Evolutionary conservation across 2,329 filamentous ascomycete genomes (phyloP).

Genomic region (Fusarium annulatum): DNA sequence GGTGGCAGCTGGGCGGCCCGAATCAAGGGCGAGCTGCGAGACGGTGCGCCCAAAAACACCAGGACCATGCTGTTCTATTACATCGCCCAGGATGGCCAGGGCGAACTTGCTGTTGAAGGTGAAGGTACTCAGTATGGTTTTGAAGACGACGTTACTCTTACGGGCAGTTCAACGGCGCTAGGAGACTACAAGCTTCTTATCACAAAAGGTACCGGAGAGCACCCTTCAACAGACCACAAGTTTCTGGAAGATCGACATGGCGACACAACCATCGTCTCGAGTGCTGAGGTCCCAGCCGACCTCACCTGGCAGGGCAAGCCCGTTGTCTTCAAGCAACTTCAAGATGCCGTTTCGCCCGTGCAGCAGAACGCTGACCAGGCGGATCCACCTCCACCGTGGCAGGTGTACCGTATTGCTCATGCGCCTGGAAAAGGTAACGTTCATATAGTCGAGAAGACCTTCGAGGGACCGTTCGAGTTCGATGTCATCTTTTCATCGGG

Average conservation of each 20-base stretch:
- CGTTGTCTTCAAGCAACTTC: slow-evolving; percentile 65
- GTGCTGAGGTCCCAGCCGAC: slow-evolving; percentile 72
- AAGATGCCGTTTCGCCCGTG: slow-evolving; percentile 61
- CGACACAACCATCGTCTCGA: slow-evolving; percentile 80
- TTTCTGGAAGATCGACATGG: slow-evolving; percentile 76
- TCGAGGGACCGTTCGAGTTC: slow-evolving; percentile 90
- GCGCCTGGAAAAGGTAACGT: slow-evolving; percentile 78
- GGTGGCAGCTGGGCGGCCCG: slow-evolving; percentile 93
- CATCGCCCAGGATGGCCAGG: slow-evolving; percentile 81
- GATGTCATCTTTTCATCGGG: slow-evolving; percentile 90
- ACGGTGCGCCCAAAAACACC: slow-evolving; percentile 72
- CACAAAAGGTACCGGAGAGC: slow-evolving; percentile 73
- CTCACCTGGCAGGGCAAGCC: slow-evolving; percentile 87
- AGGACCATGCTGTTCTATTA: slow-evolving; percentile 87
- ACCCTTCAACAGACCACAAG: slow-evolving; percentile 73
- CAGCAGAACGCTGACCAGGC: slow-evolving; percentile 63
- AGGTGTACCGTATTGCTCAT: slow-evolving; percentile 83
- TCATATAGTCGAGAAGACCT: slow-evolving; percentile 91
- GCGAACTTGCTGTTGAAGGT: slow-evolving; percentile 68
- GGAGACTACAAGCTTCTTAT: slow-evolving; percentile 84
- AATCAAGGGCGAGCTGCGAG: slow-evolving; percentile 82
- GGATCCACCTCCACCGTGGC: slow-evolving; percentile 84
- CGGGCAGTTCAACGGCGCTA: slow-evolving; percentile 76
- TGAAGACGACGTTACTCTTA: slow-evolving; percentile 72
- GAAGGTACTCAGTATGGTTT: slow-evolving; percentile 63